phyloP scores from a whole-genome alignment of 768 basidiomycete species.

The Termitomyces titanicus region DNA sequence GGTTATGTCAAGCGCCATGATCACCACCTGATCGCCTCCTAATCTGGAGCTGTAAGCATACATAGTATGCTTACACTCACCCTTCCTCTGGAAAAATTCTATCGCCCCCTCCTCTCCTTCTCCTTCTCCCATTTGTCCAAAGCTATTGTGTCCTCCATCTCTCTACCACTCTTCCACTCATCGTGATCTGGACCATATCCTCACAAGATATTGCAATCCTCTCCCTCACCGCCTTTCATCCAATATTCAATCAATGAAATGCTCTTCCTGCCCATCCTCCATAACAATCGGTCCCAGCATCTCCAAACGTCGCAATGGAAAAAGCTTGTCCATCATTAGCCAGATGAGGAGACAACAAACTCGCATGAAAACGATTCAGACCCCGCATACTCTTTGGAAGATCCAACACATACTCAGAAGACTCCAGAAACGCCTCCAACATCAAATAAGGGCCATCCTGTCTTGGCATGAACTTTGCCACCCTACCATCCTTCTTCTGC shows the following conservation, averaged over 20 bases:
- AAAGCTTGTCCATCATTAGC: slow-evolving; percentile 27
- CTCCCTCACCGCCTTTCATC: slow-evolving; percentile 17
- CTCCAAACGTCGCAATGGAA: slow-evolving; percentile 22
- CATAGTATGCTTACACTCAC: no score
- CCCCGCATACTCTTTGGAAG: slow-evolving; percentile 15
- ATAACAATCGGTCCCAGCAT: slow-evolving; percentile 19
- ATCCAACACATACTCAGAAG: slow-evolving; percentile 21
- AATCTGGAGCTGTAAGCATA: no score
- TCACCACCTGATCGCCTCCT: no score
- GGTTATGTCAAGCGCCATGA: no score
- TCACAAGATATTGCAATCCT: slow-evolving; percentile 24
- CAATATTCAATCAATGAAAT: slow-evolving; percentile 16
- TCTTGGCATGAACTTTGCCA: slow-evolving; percentile 35
- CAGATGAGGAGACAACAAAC: neutral
- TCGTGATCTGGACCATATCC: neutral
- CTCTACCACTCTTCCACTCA: neutral
- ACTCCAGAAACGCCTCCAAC: slow-evolving; percentile 9
- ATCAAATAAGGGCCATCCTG: slow-evolving; percentile 27
- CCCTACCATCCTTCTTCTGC: slow-evolving; percentile 15
- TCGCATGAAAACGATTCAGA: slow-evolving; percentile 28
- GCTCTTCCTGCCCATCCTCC: slow-evolving; percentile 19
- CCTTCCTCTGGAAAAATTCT: no score
- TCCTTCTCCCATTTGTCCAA: neutral
- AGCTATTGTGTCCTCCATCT: neutral
- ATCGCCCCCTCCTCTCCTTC: no score